phyloP scores from a whole-genome alignment of 2,329 filamentous ascomycete species.

The Talaromyces sp. region DNA sequence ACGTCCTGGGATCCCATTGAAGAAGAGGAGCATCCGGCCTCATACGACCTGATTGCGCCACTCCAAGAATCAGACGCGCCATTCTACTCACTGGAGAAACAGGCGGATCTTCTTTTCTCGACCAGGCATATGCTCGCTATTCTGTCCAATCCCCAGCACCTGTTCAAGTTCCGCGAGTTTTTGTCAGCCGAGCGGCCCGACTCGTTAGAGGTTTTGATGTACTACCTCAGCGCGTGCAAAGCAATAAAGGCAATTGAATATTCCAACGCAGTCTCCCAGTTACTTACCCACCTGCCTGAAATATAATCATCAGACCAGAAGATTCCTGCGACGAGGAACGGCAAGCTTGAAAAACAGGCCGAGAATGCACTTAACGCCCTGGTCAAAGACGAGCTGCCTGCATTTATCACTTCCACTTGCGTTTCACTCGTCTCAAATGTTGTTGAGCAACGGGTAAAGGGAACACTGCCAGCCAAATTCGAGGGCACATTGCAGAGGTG shows the following conservation, averaged over 20 bases:
- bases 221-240: conserved; percentile 68
- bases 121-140: conserved; percentile 60
- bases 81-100: conserved; percentile 54
- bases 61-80: conserved; percentile 22
- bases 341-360: conserved; percentile 57
- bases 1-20: conserved; percentile 24
- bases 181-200: conserved; percentile 54
- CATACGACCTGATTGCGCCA: conserved; percentile 31
- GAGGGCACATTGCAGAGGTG: conserved; percentile 67
- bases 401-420: conserved; percentile 65
- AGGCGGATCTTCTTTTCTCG: conserved; percentile 62
- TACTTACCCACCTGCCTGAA: conserved; percentile 52
- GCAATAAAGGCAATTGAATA: conserved; percentile 62
- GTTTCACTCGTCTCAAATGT: conserved; percentile 65
- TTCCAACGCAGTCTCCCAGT: conserved; percentile 61
- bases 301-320: conserved; percentile 51
- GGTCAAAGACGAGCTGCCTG: conserved; percentile 63
- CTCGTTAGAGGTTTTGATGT: conserved; percentile 61
- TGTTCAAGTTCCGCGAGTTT: conserved; percentile 64
- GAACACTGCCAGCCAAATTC: conserved; percentile 59
- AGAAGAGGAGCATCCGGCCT: conserved; percentile 19
- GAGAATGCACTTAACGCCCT: conserved; percentile 60
- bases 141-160: conserved; percentile 57
- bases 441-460: conserved; percentile 62
- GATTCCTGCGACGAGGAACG: conserved; percentile 52